Conservation (phyloP, 1,139 yeast genomes). For the Petasospora fabianii region DNA sequence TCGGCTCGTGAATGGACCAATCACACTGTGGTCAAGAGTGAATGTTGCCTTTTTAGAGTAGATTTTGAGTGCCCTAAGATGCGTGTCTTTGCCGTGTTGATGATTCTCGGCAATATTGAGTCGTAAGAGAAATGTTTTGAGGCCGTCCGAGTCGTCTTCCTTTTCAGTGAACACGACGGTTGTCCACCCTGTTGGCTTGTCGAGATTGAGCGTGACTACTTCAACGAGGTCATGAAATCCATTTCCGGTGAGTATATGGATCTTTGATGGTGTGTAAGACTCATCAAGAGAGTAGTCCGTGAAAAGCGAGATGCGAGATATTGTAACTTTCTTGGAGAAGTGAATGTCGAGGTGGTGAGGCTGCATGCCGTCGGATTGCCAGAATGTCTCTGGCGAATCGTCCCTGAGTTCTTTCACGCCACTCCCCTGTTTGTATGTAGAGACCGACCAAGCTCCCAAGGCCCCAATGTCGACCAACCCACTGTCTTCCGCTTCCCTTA, state of each 20-base stretch:
- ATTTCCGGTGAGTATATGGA: conserved; percentile 74
- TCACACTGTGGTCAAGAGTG: conserved; percentile 21
- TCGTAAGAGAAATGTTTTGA: conserved; percentile 72
- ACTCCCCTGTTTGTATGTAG: conserved; percentile 70
- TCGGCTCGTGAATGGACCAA: conserved; percentile 32
- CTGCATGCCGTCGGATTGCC: conserved; percentile 97
- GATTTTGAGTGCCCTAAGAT: conserved; percentile 68
- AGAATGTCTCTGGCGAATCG: conserved; percentile 69
- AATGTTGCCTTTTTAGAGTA: conserved; percentile 38
- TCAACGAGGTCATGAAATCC: conserved; percentile 81
- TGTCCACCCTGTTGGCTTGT: conserved; percentile 85
- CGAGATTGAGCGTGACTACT: conserved; percentile 62
- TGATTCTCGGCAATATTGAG: conserved; percentile 76
- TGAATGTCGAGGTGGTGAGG: conserved; percentile 84
- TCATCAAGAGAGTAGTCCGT: conserved; percentile 70
- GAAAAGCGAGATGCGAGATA: conserved; percentile 70
- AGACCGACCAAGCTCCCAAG: conserved; percentile 81
- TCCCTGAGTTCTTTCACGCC: conserved; percentile 71
- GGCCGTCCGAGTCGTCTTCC: conserved; percentile 47
- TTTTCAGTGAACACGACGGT: conserved; percentile 64
- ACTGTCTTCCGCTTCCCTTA: conserved; percentile 51
- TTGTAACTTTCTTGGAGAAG: conserved; percentile 72
- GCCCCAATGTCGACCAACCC: conserved; percentile 74
- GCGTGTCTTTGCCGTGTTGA: conserved; percentile 96
- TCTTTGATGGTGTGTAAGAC: conserved; percentile 83